Evolutionary conservation across 1,284 basidiomycete genomes (phyloP), one percentile per base, ranked within the genome.

Genomic region (Albatrellus sp.): DNA sequence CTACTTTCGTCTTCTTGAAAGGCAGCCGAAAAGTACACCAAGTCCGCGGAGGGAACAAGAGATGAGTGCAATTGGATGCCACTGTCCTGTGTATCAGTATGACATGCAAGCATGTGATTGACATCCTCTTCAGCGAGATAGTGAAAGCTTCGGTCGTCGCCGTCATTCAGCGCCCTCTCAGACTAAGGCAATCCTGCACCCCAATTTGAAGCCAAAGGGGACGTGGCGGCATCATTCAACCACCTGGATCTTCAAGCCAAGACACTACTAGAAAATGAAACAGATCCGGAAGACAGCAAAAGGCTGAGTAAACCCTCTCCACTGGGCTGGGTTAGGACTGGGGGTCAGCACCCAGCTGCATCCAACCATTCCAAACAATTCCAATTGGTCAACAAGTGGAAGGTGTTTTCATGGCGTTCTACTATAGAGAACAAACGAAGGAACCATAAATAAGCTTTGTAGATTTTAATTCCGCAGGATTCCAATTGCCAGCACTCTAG

Each of bases 1-100:
- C 85, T 3, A 86, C 85, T 0, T 88, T 88, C 52, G 57, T 87
- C 31, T 86, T 88, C 57, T 55, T 88, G 49, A 78, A 75, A 54
- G 80, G 81, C n/a, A 65, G 61, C 31, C 67, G 63, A 3, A 75
- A 85, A 56, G 70, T 87, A 12, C 79, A 83, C 52, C 69, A 70
- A 60, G 72, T 88, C 28, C 69, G 68, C 45, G 84, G 84, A 11
- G 83, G 83, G 7, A 66, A 88, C 57, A 71, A 60, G 57, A 57
- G 57, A 82, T 87, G 55, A 48, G 76, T 61, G 33, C 20, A 10
- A 24, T 11, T 16, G 11, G n/a, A 20, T 28, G 29, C 9, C 17
- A 38, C 20, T 1, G 29, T 46, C 17, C 33, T 42, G 14, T 35
- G 40, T 38, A 24, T 19, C 16, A 3, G 12, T 20, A 41, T 14